phyloP scores from a whole-genome alignment of 1,284 basidiomycete species.

The Gymnopus androsaceus region DNA sequence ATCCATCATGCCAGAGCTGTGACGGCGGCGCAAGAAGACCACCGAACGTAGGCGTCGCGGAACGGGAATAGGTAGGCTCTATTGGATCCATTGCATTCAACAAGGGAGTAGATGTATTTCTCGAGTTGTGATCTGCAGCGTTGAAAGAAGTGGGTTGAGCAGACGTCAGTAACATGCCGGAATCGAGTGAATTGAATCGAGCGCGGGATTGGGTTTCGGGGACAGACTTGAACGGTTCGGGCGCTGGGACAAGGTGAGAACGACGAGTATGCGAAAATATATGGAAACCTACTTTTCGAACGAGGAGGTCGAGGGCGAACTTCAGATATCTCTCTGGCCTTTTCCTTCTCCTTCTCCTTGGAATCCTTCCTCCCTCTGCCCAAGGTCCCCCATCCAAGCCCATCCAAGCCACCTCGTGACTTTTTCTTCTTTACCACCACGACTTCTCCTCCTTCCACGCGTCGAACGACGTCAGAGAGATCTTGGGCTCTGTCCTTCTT shows the following conservation, averaged over 20 bases:
- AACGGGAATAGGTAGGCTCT: conserved; percentile 33
- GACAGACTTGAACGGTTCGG: conserved; percentile 42
- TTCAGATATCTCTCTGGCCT: conserved; percentile 30
- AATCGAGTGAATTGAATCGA: conserved; percentile 68
- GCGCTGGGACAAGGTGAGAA: conserved; percentile 35
- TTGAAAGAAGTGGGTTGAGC: conserved; percentile 21
- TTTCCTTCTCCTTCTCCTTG: conserved; percentile 45
- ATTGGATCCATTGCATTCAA: too few species aligned
- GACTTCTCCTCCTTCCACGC: conserved; percentile 63
- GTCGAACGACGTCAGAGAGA: conserved; percentile 61
- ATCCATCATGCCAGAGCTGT: neutral
- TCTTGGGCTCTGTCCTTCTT: conserved; percentile 48
- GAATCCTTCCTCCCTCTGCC: conserved; percentile 70
- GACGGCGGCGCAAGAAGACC: conserved; percentile 29
- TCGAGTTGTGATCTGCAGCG: conserved; percentile 14
- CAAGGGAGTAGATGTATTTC: conserved; percentile 11
- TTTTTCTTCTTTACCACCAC: conserved; percentile 81
- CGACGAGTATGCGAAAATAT: neutral
- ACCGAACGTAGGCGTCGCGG: conserved; percentile 38
- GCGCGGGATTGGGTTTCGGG: conserved; percentile 36
- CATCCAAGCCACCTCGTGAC: conserved; percentile 61
- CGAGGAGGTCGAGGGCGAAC: conserved; percentile 40
- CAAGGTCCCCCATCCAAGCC: conserved; percentile 74
- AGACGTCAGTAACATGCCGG: conserved; percentile 49
- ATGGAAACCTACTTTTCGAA: conserved; percentile 36